These are phyloP conservation scores for Phytophthora sp. DNA, from an alignment of 352 stramenopile genomes.

Conservation along the genomic window DNA sequence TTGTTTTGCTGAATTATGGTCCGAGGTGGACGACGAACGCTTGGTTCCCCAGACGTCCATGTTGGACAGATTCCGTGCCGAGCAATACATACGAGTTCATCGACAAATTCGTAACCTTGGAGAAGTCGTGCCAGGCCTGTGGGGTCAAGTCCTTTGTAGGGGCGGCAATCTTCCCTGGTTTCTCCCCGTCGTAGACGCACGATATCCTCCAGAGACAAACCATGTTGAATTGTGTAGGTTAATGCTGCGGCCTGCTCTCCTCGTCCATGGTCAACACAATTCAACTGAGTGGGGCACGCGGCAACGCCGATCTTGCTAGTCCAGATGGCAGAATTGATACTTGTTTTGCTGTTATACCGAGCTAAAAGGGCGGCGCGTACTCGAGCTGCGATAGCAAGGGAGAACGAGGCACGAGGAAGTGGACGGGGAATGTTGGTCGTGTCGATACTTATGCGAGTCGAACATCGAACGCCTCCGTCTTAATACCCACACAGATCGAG, in stretches of 20 bases:
- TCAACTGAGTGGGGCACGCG: background rate
- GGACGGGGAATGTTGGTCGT: background rate
- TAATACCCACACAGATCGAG: background rate
- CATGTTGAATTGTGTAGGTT: background rate
- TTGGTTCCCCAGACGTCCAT: background rate
- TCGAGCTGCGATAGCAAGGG: too few relatives aligned
- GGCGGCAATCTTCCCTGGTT: background rate
- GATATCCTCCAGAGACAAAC: background rate
- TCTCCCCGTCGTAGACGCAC: background rate
- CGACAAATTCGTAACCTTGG: background rate
- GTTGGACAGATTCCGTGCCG: background rate
- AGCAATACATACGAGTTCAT: background rate
- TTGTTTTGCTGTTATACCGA: too few relatives aligned
- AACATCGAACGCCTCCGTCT: too few relatives aligned
- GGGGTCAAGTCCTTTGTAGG: conserved; percentile 5
- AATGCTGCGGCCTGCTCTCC: background rate
- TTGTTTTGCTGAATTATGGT: conserved; percentile 7
- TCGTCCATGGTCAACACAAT: background rate
- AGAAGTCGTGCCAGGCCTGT: background rate
- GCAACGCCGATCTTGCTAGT: too few relatives aligned
- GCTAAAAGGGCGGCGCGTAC: too few relatives aligned
- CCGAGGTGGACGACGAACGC: background rate
- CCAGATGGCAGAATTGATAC: too few relatives aligned
- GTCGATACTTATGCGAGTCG: background rate
- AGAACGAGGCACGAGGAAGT: too few relatives aligned